Evolutionary conservation across 495 filamentous ascomycete species (phyloP).

Genomic region (Aspergillus olivimuriae): DNA sequence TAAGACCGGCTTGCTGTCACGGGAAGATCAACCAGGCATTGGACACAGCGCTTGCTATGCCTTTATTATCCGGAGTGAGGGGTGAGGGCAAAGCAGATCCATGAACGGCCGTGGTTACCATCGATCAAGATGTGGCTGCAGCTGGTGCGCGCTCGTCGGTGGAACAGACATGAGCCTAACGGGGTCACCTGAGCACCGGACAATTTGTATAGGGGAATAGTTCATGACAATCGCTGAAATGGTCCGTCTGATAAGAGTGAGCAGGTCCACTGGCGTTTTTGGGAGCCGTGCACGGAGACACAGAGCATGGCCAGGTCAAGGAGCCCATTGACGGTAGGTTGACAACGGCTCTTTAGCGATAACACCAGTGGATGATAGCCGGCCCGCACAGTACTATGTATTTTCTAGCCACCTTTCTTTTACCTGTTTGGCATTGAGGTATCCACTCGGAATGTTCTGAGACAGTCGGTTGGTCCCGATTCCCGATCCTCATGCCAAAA

Average conservation of each 20-base stretch:
- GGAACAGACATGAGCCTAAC: slow-evolving; percentile 14
- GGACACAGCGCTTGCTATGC: slow-evolving; percentile 3
- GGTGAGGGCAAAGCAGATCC: not conserved
- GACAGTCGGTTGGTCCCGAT: slow-evolving; percentile 3
- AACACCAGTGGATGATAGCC: not conserved
- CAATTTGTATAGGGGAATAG: slow-evolving; percentile 7
- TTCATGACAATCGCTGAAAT: slow-evolving; percentile 7
- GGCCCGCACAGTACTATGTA: not conserved
- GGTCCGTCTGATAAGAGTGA: slow-evolving; percentile 10
- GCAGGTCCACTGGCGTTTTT: slow-evolving; percentile 7
- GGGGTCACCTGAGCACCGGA: slow-evolving; percentile 17
- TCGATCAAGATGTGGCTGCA: slow-evolving; percentile 31
- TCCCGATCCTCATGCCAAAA: slow-evolving; percentile 1
- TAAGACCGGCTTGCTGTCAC: not conserved
- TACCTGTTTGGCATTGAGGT: not conserved
- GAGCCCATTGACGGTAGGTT: slow-evolving; percentile 2
- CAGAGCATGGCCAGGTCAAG: slow-evolving; percentile 5
- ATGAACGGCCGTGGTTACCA: slow-evolving; percentile 5
- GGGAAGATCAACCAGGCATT: not conserved
- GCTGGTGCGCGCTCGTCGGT: slow-evolving; percentile 14
- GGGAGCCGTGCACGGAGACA: slow-evolving; percentile 4
- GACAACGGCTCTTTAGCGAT: slow-evolving; percentile 2
- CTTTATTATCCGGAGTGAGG: slow-evolving; percentile 22
- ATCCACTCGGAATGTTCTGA: slow-evolving; percentile 1
- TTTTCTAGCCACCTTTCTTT: not conserved